A percentile compares a stretch with the other conserved stretches of the same genome.
Evolutionary conservation across 1,284 basidiomycete genomes (phyloP).

Genomic region (Leccinum angustisporum): DNA sequence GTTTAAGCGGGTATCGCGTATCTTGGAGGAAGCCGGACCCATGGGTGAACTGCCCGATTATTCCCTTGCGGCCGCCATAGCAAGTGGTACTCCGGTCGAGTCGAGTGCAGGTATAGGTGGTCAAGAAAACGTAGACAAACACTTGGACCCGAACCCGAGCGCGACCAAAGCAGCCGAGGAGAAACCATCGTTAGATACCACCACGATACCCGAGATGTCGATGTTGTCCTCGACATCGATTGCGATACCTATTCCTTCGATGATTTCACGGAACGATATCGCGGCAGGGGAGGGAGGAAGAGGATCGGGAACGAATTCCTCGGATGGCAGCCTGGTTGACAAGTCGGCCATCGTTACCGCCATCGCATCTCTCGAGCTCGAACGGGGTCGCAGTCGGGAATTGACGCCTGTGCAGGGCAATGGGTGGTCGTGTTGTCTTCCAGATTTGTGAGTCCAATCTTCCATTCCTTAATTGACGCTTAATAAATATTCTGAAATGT

Average conservation of each 20-base stretch:
- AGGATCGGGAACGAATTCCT: conserved; percentile 42
- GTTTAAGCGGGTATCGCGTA: conserved; percentile 22
- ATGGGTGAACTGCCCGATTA: conserved; percentile 38
- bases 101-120: neutral
- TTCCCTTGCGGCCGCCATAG: conserved; percentile 11
- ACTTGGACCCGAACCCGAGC: neutral
- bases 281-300: conserved; percentile 24
- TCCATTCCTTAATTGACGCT: neutral
- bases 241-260: conserved; percentile 35
- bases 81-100: conserved; percentile 3
- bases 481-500: neutral
- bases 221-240: conserved; percentile 5
- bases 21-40: conserved; percentile 35
- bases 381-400: conserved; percentile 51
- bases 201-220: conserved; percentile 9
- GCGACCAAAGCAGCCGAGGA: conserved; percentile 11
- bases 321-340: conserved; percentile 48
- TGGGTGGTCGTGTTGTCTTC: conserved; percentile 35
- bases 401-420: conserved; percentile 60
- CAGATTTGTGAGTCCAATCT: conserved; percentile 41
- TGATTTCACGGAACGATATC: conserved; percentile 1
- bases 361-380: conserved; percentile 19
- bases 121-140: neutral
- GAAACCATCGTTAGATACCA: neutral
- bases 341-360: conserved; percentile 38